phyloP scores from a whole-genome alignment of 2,329 filamentous ascomycete genomes.

The Penicillium sp. region DNA sequence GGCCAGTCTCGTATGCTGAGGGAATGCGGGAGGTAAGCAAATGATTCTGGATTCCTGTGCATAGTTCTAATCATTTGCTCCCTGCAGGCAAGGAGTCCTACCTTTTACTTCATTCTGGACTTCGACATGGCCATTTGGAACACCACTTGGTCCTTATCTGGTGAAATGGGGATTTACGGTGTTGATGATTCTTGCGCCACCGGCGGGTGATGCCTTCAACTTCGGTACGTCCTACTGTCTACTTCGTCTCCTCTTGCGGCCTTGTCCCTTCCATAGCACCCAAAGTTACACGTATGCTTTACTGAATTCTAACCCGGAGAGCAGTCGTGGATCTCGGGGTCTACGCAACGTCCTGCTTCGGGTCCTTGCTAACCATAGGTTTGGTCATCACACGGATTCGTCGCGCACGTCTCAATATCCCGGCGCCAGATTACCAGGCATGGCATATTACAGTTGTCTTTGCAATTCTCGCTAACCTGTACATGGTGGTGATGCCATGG shows the following conservation, averaged over 20 bases:
- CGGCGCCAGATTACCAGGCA: constrained; percentile 52
- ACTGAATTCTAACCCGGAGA: neutral
- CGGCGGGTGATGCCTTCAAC: constrained; percentile 62
- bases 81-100: constrained; percentile 54
- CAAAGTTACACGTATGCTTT: fast-evolving
- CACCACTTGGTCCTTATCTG: constrained; percentile 57
- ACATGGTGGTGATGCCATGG: constrained; percentile 67
- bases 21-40: constrained; percentile 53
- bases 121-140: constrained; percentile 61
- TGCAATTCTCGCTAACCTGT: constrained; percentile 57
- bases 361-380: constrained; percentile 1
- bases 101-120: constrained; percentile 61
- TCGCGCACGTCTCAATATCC: constrained; percentile 49
- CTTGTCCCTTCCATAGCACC: too few species aligned
- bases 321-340: constrained; percentile 8
- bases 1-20: constrained; percentile 56
- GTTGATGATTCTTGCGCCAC: constrained; percentile 58
- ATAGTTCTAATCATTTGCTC: neutral
- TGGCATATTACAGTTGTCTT: constrained; percentile 60
- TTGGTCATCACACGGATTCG: constrained; percentile 4
- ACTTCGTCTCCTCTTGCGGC: too few species aligned
- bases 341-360: neutral
- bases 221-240: constrained; percentile 44
- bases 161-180: constrained; percentile 57
- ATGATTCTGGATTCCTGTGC: neutral